Percentiles rank a stretch among this genome's conserved stretches.
These are phyloP conservation scores for Cordyceps cateniannulata DNA, from an alignment of 2,329 filamentous ascomycete genomes.

Conservation along the genomic window DNA sequence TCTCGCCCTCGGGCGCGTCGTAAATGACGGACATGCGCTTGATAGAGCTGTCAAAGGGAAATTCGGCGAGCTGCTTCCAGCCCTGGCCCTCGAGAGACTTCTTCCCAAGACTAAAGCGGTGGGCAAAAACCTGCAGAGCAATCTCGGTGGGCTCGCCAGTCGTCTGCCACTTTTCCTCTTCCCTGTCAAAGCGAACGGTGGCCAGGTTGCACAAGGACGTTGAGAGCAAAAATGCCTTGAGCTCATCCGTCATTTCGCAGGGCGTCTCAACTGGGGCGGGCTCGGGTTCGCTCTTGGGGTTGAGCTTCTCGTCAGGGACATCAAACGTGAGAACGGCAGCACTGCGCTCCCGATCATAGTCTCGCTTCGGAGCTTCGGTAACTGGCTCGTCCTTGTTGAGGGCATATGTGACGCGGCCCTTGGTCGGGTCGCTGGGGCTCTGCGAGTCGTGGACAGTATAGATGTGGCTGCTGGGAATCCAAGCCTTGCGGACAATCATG, in stretches of 20 bases:
- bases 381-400: conserved; percentile 28
- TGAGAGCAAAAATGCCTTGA: conserved; percentile 46
- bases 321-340: conserved; percentile 56
- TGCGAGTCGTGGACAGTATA: conserved; percentile 57
- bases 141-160: conserved; percentile 70
- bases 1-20: conserved; percentile 38
- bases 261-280: conserved; percentile 29
- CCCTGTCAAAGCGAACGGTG: conserved; percentile 49
- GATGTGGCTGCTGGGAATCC: conserved; percentile 51
- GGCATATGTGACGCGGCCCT: conserved; percentile 45
- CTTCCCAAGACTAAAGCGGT: conserved; percentile 57
- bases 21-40: conserved; percentile 79
- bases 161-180: conserved; percentile 56
- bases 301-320: conserved; percentile 50
- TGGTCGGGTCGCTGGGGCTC: conserved; percentile 55
- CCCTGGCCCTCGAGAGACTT: conserved; percentile 42
- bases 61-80: conserved; percentile 63
- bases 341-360: conserved; percentile 55
- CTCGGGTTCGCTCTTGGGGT: conserved; percentile 26
- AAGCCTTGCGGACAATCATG: conserved; percentile 63
- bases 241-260: conserved; percentile 39
- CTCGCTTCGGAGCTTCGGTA: conserved; percentile 36
- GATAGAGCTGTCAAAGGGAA: conserved; percentile 71
- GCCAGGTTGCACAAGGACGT: conserved; percentile 60
- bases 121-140: conserved; percentile 67